Conservation (phyloP, 306 rosid species). For the Castanea mollissima region DNA sequence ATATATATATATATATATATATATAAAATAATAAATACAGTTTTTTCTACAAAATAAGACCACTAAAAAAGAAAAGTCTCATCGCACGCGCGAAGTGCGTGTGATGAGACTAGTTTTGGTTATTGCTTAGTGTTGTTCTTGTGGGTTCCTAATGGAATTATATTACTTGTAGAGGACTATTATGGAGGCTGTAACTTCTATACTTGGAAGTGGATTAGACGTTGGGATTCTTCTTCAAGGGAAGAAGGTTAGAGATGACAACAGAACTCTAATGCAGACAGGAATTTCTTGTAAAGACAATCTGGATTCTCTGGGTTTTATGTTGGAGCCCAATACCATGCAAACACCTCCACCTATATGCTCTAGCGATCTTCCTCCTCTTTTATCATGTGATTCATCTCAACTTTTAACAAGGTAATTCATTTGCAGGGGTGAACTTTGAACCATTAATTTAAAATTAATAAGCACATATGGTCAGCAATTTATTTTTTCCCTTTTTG, state of each 20-base stretch:
- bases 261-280: constrained; percentile 70
- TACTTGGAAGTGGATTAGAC: constrained; percentile 65
- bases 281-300: constrained; percentile 77
- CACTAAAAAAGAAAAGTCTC: too few relatives aligned
- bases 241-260: constrained; percentile 73
- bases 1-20: too few relatives aligned
- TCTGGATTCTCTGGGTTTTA: constrained; percentile 64
- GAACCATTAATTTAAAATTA: background rate
- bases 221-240: constrained; percentile 78
- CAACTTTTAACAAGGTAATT: constrained; percentile 52
- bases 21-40: too few relatives aligned
- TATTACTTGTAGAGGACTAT: constrained; percentile 58
- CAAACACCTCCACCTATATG: constrained; percentile 43
- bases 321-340: constrained; percentile 63
- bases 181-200: constrained; percentile 74
- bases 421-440: background rate
- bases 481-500: background rate
- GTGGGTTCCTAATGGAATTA: background rate
- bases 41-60: too few relatives aligned
- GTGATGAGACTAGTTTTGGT: background rate
- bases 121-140: background rate
- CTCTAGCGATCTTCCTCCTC: constrained; percentile 45
- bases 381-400: constrained; percentile 36
- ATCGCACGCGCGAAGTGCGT: too few relatives aligned
- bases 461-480: background rate